Conservation (phyloP, 176 grass and related monocot species). For the Aegilops speltoides region DNA sequence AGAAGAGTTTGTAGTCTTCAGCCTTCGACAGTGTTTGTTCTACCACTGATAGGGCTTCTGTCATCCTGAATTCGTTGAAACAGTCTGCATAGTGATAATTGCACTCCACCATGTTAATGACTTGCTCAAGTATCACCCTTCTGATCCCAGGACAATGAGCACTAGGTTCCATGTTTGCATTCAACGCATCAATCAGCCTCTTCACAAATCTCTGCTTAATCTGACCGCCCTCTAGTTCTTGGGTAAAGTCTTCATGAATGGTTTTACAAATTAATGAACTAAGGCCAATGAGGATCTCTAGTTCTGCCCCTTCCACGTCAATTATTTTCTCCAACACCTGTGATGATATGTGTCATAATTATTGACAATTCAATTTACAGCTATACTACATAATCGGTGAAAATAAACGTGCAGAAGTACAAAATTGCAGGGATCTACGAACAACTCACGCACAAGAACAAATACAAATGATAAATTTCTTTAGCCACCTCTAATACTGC, state of each 20-base stretch:
- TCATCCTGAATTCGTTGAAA: not conserved
- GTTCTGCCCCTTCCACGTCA: not conserved
- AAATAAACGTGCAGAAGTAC: not conserved
- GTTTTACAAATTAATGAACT: not conserved
- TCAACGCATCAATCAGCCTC: not conserved
- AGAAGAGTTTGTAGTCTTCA: not conserved
- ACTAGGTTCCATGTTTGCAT: not conserved
- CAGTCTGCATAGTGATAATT: not conserved
- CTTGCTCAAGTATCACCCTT: constrained; percentile 22
- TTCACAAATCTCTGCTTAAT: not conserved
- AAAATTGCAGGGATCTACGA: not conserved
- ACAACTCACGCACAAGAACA: not conserved
- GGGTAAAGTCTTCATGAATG: not conserved
- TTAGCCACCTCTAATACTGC: not conserved
- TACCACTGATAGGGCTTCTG: not conserved
- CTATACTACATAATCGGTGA: not conserved
- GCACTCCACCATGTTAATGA: not conserved
- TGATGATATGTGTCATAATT: not conserved
- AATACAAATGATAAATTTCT: no score
- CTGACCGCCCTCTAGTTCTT: not conserved
- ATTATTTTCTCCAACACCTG: constrained; percentile 12
- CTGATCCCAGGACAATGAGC: not conserved
- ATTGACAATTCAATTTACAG: not conserved
- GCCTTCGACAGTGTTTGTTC: not conserved
- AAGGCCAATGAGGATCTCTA: not conserved